A percentile compares a stretch with the other conserved stretches of the same genome.
Conservation (phyloP, 495 filamentous ascomycete genomes). For the Penicillium psychrofluorescens region DNA sequence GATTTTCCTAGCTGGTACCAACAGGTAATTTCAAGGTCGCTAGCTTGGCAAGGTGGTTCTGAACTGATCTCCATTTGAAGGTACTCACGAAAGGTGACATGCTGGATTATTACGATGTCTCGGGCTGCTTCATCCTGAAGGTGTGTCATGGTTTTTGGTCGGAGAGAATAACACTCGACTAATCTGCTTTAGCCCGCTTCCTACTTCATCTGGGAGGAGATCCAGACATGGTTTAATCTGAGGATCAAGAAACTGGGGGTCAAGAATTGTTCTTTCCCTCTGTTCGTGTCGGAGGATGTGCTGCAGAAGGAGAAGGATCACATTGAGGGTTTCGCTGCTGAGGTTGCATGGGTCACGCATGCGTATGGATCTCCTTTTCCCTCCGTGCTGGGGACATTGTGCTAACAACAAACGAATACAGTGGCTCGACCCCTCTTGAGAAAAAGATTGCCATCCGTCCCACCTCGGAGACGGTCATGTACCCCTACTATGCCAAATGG, state of each 20-base stretch:
- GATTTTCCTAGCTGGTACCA: conserved; percentile 94
- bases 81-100: conserved; percentile 91
- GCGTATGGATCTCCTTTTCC: conserved; percentile 49
- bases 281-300: conserved; percentile 87
- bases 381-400: neutral
- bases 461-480: conserved; percentile 92
- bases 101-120: conserved; percentile 91
- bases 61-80: too few species aligned
- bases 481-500: conserved; percentile 93
- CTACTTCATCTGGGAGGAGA: conserved; percentile 88
- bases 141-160: conserved; percentile 20
- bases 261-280: conserved; percentile 89
- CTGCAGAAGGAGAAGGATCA: conserved; percentile 94
- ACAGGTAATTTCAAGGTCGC: conserved; percentile 34
- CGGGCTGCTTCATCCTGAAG: conserved; percentile 91
- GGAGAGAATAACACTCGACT: neutral
- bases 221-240: conserved; percentile 81
- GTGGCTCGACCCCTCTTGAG: conserved; percentile 81
- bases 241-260: conserved; percentile 85
- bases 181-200: conserved; percentile 48
- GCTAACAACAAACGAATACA: neutral
- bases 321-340: conserved; percentile 93
- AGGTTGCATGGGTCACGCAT: conserved; percentile 97
- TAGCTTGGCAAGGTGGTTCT: too few species aligned
- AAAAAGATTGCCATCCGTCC: conserved; percentile 93